phyloP scores from a whole-genome alignment of 2,329 filamentous ascomycete species.

The Achaetomium macrosporum region DNA sequence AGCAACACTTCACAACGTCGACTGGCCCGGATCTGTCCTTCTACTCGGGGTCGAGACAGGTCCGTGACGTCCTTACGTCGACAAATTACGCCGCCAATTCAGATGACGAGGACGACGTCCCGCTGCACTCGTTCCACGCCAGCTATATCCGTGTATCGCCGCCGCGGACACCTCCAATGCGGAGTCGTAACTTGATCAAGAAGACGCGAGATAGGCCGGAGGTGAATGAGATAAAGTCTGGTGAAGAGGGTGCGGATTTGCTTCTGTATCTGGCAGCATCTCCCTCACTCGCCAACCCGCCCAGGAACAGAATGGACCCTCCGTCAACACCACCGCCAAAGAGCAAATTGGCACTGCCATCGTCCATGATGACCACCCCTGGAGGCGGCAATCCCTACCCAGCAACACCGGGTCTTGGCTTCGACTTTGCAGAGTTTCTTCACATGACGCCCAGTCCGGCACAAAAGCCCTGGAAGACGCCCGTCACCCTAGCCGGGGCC shows the following conservation, averaged over 20 bases:
- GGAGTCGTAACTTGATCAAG: slow-evolving; percentile 45
- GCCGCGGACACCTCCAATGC: slow-evolving; percentile 73
- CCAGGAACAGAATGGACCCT: slow-evolving; percentile 53
- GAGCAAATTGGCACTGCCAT: slow-evolving; percentile 65
- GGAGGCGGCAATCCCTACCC: slow-evolving; percentile 61
- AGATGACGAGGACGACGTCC: slow-evolving; percentile 83
- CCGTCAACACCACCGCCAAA: slow-evolving; percentile 73
- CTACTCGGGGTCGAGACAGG: slow-evolving; percentile 63
- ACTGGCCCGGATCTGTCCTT: slow-evolving; percentile 71
- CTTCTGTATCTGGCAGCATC: slow-evolving; percentile 84
- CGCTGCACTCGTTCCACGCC: slow-evolving; percentile 65
- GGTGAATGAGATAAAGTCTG: slow-evolving; percentile 43
- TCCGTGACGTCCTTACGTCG: slow-evolving; percentile 57
- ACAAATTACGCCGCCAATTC: slow-evolving; percentile 57
- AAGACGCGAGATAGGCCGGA: slow-evolving; percentile 48
- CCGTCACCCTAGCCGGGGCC: slow-evolving; percentile 46
- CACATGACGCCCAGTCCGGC: slow-evolving; percentile 96
- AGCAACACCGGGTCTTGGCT: slow-evolving; percentile 72
- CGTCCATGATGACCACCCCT: slow-evolving; percentile 85
- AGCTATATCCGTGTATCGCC: slow-evolving; percentile 69
- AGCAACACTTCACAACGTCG: slow-evolving; percentile 67
- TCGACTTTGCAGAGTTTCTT: slow-evolving; percentile 95
- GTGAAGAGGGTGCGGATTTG: slow-evolving; percentile 75
- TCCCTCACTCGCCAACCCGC: slow-evolving; percentile 70
- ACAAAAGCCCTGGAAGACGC: slow-evolving; percentile 84